Percentiles rank a stretch among this genome's conserved stretches.
Conservation (phyloP, 2,329 filamentous ascomycete genomes). For the Phyllosticta citriasiana region DNA sequence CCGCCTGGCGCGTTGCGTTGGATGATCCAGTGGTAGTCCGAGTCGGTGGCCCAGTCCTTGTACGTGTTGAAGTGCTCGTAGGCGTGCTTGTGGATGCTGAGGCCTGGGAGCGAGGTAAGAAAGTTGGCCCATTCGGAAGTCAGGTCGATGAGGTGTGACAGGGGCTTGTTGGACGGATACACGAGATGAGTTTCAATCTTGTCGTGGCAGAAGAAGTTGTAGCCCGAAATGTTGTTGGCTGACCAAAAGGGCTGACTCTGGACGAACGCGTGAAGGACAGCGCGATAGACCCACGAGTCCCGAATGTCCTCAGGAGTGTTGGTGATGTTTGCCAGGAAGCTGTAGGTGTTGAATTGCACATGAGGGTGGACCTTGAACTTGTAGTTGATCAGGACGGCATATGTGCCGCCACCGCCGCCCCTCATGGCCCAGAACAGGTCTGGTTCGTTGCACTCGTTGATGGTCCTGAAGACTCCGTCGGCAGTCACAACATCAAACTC, state of each 20-base stretch:
- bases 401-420: constrained; percentile 20
- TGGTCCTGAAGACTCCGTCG: constrained; percentile 23
- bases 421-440: constrained; percentile 26
- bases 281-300: constrained; percentile 22
- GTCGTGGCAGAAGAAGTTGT: constrained; percentile 24
- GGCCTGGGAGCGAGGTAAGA: constrained; percentile 21
- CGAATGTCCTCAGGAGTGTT: constrained; percentile 17
- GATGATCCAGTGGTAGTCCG: constrained; percentile 20
- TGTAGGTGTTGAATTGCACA: constrained; percentile 26
- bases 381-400: constrained; percentile 24
- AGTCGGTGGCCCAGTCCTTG: constrained; percentile 21
- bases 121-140: constrained; percentile 24
- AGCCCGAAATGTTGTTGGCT: constrained; percentile 23
- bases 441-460: constrained; percentile 23
- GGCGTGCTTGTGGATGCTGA: constrained; percentile 22
- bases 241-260: constrained; percentile 22
- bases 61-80: constrained; percentile 24
- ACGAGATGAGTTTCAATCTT: constrained; percentile 25
- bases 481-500: constrained; percentile 30
- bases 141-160: constrained; percentile 17
- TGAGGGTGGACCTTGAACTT: constrained; percentile 26
- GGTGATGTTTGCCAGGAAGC: constrained; percentile 23
- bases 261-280: constrained; percentile 22
- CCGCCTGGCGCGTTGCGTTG: constrained; percentile 25
- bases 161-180: constrained; percentile 19